A percentile compares a stretch with the other conserved stretches of the same genome.
Conservation (phyloP, 768 basidiomycete genomes). For the Tulasnella sp. region DNA sequence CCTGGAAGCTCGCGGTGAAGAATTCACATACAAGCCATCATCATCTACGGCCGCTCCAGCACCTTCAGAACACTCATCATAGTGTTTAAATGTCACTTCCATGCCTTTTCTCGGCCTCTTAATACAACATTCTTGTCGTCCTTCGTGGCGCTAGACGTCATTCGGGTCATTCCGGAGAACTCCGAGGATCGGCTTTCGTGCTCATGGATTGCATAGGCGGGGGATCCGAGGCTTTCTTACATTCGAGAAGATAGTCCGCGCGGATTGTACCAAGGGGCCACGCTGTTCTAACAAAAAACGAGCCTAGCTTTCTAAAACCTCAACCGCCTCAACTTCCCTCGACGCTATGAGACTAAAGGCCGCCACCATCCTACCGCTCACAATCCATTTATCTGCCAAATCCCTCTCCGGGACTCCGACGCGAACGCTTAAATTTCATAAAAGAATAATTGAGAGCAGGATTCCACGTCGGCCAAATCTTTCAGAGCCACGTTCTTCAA, state of each 20-base stretch:
- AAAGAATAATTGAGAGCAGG: no score
- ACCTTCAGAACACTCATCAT: constrained; percentile 23
- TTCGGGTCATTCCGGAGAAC: background rate
- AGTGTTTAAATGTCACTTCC: background rate
- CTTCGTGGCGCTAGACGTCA: background rate
- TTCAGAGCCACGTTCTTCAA: no score
- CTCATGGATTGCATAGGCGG: background rate
- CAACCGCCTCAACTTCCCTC: no score
- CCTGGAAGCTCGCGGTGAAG: constrained; percentile 91
- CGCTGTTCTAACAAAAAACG: no score
- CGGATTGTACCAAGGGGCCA: background rate
- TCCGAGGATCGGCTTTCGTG: background rate
- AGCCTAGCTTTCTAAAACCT: no score
- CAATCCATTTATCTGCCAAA: no score
- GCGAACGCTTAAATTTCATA: no score
- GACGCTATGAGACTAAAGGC: no score
- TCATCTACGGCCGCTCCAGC: constrained; percentile 32
- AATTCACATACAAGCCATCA: constrained; percentile 73
- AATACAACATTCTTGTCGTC: background rate
- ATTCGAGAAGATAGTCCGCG: background rate
- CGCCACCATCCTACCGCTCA: no score
- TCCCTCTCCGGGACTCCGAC: no score
- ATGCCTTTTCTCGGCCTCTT: background rate
- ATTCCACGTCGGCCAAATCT: no score
- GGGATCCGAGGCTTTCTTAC: background rate